Evolutionary conservation across 2,329 filamentous ascomycete genomes (phyloP).

Genomic region (Aspergillus alliaceus): DNA sequence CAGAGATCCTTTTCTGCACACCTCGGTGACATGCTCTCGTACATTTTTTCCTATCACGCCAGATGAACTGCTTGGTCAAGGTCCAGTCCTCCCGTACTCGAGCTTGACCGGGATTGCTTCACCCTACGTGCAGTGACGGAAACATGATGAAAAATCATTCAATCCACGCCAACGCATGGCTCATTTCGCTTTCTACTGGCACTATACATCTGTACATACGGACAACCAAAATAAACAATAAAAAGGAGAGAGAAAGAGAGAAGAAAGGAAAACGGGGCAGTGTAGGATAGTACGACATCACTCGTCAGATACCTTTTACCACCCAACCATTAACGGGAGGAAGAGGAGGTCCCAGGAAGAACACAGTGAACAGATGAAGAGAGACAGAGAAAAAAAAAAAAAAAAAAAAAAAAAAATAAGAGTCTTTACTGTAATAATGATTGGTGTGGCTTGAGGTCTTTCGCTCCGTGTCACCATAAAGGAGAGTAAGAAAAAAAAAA

Average conservation of each 20-base stretch:
- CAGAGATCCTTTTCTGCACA: no score
- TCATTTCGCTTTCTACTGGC: slow-evolving; percentile 15
- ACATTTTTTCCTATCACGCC: no score
- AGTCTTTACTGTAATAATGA: slow-evolving; percentile 13
- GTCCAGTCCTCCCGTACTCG: no score
- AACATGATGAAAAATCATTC: slow-evolving; percentile 1
- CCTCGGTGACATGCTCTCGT: no score
- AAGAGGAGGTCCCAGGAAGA: slow-evolving; percentile 12
- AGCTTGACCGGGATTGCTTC: no score
- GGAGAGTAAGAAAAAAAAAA: slow-evolving; percentile 18
- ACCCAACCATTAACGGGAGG: slow-evolving; percentile 19
- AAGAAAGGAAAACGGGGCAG: slow-evolving; percentile 8
- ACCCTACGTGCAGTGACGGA: background rate
- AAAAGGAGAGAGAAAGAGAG: background rate
- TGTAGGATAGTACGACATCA: slow-evolving; percentile 19
- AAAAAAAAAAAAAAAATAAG: slow-evolving; percentile 12
- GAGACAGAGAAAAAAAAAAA: slow-evolving; percentile 17
- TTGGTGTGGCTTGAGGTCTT: slow-evolving; percentile 13
- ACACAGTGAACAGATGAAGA: no score
- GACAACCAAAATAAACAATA: background rate
- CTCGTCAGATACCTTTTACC: slow-evolving; percentile 24
- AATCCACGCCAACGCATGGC: slow-evolving; percentile 2
- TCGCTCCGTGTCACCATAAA: slow-evolving; percentile 19
- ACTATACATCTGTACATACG: slow-evolving; percentile 27
- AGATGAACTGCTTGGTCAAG: no score